Conservation (phyloP, 192 early-diverging fungal species). For the Thoreauomyces humboldtii region DNA sequence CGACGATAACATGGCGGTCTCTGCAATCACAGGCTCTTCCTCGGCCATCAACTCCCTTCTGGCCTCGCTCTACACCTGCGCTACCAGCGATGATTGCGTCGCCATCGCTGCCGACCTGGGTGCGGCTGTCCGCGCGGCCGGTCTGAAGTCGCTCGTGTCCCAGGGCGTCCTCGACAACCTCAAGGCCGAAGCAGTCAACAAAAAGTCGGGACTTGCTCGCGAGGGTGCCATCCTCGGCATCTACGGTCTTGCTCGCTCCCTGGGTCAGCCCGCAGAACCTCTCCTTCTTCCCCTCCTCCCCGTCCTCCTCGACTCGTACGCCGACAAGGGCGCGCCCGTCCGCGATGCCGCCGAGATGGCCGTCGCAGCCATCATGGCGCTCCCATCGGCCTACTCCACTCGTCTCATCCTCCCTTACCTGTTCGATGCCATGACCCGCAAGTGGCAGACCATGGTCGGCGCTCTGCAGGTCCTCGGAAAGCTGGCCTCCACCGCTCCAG, state of each 20-base stretch:
- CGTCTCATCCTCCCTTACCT: conserved; percentile 28
- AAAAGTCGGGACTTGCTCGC: conserved; percentile 48
- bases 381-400: conserved; percentile 20
- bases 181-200: conserved; percentile 35
- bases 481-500: conserved; percentile 40
- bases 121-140: conserved; percentile 26
- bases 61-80: conserved; percentile 41
- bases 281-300: conserved; percentile 58
- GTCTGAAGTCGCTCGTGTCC: conserved; percentile 31
- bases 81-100: conserved; percentile 46
- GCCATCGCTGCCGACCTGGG: conserved; percentile 38
- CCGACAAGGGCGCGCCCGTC: conserved; percentile 50
- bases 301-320: conserved; percentile 58
- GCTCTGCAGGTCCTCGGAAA: conserved; percentile 34
- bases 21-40: background rate
- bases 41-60: conserved; percentile 19
- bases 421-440: conserved; percentile 32
- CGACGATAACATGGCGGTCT: background rate
- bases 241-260: conserved; percentile 23
- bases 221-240: conserved; percentile 47
- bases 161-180: conserved; percentile 36
- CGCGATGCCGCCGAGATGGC: conserved; percentile 45
- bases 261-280: conserved; percentile 57
- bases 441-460: conserved; percentile 50
- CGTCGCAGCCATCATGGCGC: conserved; percentile 14